These are phyloP conservation scores for Lippia alba DNA, from an alignment of 305 asterid species.

Conservation along the genomic window DNA sequence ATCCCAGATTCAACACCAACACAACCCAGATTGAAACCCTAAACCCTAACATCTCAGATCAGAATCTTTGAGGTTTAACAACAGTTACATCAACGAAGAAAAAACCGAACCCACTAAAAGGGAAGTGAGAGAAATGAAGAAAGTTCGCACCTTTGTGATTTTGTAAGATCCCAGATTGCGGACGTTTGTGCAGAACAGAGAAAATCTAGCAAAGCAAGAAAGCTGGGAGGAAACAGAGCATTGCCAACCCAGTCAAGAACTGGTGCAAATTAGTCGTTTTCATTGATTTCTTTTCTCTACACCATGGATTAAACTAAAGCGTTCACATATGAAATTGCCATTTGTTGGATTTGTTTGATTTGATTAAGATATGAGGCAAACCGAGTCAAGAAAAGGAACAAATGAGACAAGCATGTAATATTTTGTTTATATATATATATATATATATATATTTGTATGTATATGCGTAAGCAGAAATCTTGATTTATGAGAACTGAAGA, in stretches of 20 bases:
- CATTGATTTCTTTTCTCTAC: neutral
- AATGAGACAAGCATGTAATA: neutral
- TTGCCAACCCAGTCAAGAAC: slow-evolving; percentile 29
- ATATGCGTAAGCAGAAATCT: neutral
- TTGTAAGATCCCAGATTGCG: slow-evolving; percentile 30
- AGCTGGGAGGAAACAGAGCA: slow-evolving; percentile 27
- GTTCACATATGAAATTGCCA: slow-evolving; percentile 7
- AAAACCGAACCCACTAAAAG: slow-evolving; percentile 25
- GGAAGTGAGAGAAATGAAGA: slow-evolving; percentile 12
- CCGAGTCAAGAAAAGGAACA: slow-evolving; percentile 10
- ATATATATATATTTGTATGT: neutral
- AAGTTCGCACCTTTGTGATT: slow-evolving; percentile 45
- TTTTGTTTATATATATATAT: neutral
- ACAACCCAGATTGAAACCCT: slow-evolving; percentile 40
- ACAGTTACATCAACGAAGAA: slow-evolving; percentile 1
- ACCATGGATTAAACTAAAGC: neutral
- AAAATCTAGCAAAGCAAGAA: slow-evolving; percentile 36
- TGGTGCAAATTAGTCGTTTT: slow-evolving; percentile 16
- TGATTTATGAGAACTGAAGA: neutral
- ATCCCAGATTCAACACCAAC: slow-evolving; percentile 42
- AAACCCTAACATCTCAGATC: slow-evolving; percentile 40
- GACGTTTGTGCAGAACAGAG: slow-evolving; percentile 40
- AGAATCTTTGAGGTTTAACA: slow-evolving; percentile 36
- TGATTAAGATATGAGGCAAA: neutral
- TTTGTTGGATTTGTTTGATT: too few relatives aligned